These are phyloP conservation scores for Fennellomyces sp. DNA, from an alignment of 371 early-diverging fungal species.

Conservation along the genomic window DNA sequence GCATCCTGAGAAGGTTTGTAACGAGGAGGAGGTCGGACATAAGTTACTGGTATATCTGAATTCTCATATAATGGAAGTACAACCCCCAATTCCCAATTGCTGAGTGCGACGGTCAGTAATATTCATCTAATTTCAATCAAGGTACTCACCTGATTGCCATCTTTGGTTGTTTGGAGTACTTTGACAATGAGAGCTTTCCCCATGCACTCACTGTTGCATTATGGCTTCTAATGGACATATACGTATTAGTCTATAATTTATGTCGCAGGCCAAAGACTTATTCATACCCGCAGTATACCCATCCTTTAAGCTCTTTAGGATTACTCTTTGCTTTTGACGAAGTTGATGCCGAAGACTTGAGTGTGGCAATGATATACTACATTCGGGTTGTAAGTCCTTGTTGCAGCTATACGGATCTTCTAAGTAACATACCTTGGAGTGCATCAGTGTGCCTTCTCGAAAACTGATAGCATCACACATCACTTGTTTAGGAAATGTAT, in stretches of 20 bases:
- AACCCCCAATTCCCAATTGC: constrained; percentile 56
- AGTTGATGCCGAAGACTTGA: constrained; percentile 2
- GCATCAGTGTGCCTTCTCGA: constrained; percentile 46
- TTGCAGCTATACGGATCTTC: no score
- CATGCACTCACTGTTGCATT: constrained; percentile 49
- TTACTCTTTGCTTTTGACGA: not conserved
- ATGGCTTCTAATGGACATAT: constrained; percentile 34
- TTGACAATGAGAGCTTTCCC: constrained; percentile 36
- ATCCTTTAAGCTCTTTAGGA: constrained; percentile 27
- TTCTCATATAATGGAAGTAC: constrained; percentile 37
- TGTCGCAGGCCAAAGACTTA: no score
- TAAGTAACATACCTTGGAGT: constrained; percentile 37
- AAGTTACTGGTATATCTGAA: constrained; percentile 37
- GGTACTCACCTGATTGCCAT: constrained; percentile 39
- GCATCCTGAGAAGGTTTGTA: constrained; percentile 34
- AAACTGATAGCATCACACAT: constrained; percentile 50
- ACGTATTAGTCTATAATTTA: not conserved
- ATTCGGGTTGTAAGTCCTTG: no score
- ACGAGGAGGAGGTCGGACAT: constrained; percentile 36
- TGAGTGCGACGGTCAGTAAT: constrained; percentile 5
- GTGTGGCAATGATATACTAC: constrained; percentile 46
- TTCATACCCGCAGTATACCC: constrained; percentile 49
- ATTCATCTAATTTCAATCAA: no score
- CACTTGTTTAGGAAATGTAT: constrained; percentile 41
- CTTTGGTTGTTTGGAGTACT: constrained; percentile 30